Evolutionary conservation across 768 basidiomycete species (phyloP).

Genomic region (Suillus brevipes): DNA sequence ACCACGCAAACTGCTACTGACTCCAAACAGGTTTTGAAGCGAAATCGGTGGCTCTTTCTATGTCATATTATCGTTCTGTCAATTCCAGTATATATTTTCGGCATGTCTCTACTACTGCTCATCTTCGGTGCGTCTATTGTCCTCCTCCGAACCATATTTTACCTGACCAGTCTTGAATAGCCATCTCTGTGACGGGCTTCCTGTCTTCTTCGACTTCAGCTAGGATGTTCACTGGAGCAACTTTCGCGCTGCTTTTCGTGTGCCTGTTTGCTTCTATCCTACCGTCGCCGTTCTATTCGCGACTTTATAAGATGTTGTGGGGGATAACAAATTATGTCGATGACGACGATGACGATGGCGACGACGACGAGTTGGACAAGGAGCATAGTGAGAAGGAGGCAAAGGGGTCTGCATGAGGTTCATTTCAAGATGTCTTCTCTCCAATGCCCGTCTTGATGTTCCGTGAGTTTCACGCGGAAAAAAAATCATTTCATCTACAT

Average conservation of each 20-base stretch:
- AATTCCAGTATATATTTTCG: background rate
- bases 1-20: background rate
- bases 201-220: constrained; percentile 1
- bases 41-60: background rate
- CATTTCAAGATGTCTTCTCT: background rate
- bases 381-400: background rate
- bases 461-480: no score
- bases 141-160: background rate
- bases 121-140: background rate
- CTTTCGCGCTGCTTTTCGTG: background rate
- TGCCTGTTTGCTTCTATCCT: background rate
- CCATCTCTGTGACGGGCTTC: constrained; percentile 1
- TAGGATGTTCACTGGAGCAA: background rate
- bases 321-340: background rate
- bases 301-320: background rate
- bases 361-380: background rate
- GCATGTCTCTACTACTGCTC: background rate
- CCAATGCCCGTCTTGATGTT: no score
- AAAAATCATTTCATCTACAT: no score
- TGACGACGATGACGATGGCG: background rate
- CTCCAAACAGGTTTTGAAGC: background rate
- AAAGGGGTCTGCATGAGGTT: background rate
- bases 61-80: background rate
- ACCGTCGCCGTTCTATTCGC: background rate
- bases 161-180: background rate